phyloP scores from a whole-genome alignment of 495 filamentous ascomycete genomes.

The Letharia columbiana region DNA sequence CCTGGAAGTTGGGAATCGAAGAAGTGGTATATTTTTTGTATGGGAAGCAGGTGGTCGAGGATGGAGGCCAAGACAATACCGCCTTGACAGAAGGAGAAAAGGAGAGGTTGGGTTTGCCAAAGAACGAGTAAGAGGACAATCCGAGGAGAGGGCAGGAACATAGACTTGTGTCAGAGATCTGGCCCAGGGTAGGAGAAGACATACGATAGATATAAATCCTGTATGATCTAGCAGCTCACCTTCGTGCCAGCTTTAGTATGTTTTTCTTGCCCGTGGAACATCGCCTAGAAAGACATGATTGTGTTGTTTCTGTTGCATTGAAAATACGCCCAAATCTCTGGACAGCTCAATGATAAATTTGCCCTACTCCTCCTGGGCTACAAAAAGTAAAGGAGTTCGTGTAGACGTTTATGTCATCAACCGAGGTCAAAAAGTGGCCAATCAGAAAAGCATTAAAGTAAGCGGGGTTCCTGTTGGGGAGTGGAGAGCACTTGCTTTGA shows the following conservation, averaged over 20 bases:
- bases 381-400: too few species aligned
- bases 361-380: too few species aligned
- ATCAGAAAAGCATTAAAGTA: background rate
- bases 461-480: background rate
- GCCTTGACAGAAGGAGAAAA: background rate
- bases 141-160: background rate
- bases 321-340: too few species aligned
- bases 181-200: too few species aligned
- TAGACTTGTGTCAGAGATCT: background rate
- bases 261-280: too few species aligned
- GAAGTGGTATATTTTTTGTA: background rate
- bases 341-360: too few species aligned
- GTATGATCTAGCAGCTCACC: too few species aligned
- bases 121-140: background rate
- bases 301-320: too few species aligned
- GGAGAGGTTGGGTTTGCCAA: background rate
- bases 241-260: too few species aligned
- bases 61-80: background rate
- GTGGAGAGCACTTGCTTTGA: background rate
- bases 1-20: background rate
- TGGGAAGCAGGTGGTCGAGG: background rate
- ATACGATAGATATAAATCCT: too few species aligned
- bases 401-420: slow-evolving; percentile 2
- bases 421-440: background rate
- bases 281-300: too few species aligned